Evolutionary conservation across 805 yeast species (phyloP).

Genomic region (Ogataea trehaloabstinens): DNA sequence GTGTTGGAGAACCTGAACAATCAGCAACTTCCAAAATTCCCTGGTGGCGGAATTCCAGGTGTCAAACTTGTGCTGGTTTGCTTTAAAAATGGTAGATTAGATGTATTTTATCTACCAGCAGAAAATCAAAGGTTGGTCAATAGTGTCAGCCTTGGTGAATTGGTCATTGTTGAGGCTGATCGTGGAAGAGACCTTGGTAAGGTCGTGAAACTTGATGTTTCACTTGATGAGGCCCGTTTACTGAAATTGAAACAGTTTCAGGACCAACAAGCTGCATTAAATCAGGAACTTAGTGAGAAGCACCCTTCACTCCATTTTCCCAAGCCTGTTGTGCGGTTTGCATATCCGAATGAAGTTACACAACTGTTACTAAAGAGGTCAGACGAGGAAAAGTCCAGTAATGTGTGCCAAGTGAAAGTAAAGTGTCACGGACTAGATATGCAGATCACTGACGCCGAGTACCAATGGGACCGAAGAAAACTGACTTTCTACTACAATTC

Average conservation of each 20-base stretch:
- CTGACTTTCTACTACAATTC: conserved; percentile 71
- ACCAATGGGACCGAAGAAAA: conserved; percentile 82
- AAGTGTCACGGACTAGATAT: conserved; percentile 48
- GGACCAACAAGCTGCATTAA: conserved; percentile 67
- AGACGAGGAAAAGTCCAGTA: conserved; percentile 70
- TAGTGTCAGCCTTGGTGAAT: conserved; percentile 51
- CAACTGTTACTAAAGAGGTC: conserved; percentile 56
- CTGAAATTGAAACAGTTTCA: conserved; percentile 64
- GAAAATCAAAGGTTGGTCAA: conserved; percentile 22
- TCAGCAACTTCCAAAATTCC: conserved; percentile 33
- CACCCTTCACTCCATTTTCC: conserved; percentile 61
- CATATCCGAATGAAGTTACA: conserved; percentile 57
- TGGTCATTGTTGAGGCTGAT: conserved; percentile 83
- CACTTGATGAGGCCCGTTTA: conserved; percentile 64
- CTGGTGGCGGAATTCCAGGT: conserved; percentile 27
- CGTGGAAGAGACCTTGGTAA: conserved; percentile 77
- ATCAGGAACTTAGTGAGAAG: conserved; percentile 32
- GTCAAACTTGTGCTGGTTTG: conserved; percentile 57
- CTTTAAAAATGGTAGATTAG: conserved; percentile 78
- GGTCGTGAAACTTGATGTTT: conserved; percentile 54
- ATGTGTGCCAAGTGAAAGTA: conserved; percentile 57
- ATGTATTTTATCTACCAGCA: conserved; percentile 65
- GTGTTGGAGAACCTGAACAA: conserved; percentile 22
- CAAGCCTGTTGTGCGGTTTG: conserved; percentile 62
- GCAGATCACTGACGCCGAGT: conserved; percentile 75